Conservation (phyloP, 371 early-diverging fungal species). For the Amoeboaphelidium protococcarum region DNA sequence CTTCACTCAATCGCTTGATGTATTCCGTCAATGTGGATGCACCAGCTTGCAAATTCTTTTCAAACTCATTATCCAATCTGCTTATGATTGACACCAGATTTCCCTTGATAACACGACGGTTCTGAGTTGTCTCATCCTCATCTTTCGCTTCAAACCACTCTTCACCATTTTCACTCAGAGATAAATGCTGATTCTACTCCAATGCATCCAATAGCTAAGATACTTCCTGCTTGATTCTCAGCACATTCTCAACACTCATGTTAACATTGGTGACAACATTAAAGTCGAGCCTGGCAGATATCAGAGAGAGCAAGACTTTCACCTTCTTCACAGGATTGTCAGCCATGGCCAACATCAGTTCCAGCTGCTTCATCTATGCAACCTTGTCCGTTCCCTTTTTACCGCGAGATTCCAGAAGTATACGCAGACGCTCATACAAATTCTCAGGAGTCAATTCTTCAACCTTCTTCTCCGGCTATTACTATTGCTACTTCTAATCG, state of each 20-base stretch:
- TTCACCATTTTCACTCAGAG: conserved; percentile 20
- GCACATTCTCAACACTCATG: conserved; percentile 55
- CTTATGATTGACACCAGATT: conserved; percentile 67
- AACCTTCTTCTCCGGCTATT: conserved; percentile 4
- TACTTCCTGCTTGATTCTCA: conserved; percentile 21
- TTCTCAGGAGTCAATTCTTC: conserved; percentile 34
- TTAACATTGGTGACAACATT: conserved; percentile 28
- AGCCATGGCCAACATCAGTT: conserved; percentile 32
- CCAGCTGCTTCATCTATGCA: conserved; percentile 38
- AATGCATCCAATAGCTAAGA: neutral
- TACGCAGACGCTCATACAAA: conserved; percentile 47
- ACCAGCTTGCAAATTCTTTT: conserved; percentile 67
- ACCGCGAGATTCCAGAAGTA: conserved; percentile 61
- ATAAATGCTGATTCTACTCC: conserved; percentile 16
- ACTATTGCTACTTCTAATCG: conserved; percentile 14
- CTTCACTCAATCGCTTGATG: conserved; percentile 72
- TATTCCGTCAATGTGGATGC: conserved; percentile 92
- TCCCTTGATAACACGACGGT: conserved; percentile 25
- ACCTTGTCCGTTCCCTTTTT: conserved; percentile 74
- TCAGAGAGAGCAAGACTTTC: conserved; percentile 53
- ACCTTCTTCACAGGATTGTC: conserved; percentile 49
- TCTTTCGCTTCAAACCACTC: conserved; percentile 10
- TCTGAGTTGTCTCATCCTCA: neutral
- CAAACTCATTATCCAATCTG: conserved; percentile 88
- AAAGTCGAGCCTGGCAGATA: conserved; percentile 74